phyloP scores from a whole-genome alignment of 2,329 filamentous ascomycete species.

The Chrysosphaeria jannelii region DNA sequence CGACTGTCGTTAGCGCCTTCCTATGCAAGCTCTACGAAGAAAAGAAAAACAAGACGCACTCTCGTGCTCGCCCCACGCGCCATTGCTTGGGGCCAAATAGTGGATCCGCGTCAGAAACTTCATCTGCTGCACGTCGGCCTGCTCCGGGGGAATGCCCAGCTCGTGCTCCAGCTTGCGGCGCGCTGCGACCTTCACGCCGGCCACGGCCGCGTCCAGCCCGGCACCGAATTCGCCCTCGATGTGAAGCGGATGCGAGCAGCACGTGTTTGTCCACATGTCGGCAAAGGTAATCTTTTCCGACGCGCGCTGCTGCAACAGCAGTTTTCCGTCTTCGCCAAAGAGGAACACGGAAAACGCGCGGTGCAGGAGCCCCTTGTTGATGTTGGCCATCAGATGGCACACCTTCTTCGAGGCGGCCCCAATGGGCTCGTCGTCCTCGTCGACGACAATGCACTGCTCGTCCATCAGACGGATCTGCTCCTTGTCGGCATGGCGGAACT shows the following conservation, averaged over 20 bases:
- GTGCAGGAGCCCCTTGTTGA: slow-evolving; percentile 82
- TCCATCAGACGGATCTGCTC: slow-evolving; percentile 98
- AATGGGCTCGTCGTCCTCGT: slow-evolving; percentile 75
- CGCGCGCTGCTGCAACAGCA: slow-evolving; percentile 85
- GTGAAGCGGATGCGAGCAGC: slow-evolving; percentile 87
- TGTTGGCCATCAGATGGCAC: slow-evolving; percentile 97
- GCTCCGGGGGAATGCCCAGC: slow-evolving; percentile 63
- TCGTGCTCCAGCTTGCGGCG: slow-evolving; percentile 87
- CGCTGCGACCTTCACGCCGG: slow-evolving; percentile 72
- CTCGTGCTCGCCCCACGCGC: slow-evolving; percentile 97
- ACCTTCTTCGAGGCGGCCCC: slow-evolving; percentile 95
- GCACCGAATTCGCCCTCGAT: slow-evolving; percentile 76
- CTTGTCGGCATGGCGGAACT: slow-evolving; percentile 75
- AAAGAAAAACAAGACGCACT: slow-evolving; percentile 24
- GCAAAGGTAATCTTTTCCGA: slow-evolving; percentile 97
- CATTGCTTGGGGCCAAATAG: slow-evolving; percentile 89
- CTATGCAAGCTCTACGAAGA: too few relatives aligned
- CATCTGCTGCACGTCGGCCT: slow-evolving; percentile 79
- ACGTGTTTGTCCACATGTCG: slow-evolving; percentile 98
- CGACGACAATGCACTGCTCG: slow-evolving; percentile 89
- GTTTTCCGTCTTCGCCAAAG: slow-evolving; percentile 75
- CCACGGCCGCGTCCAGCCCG: slow-evolving; percentile 47
- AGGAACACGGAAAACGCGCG: slow-evolving; percentile 95
- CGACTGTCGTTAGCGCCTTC: slow-evolving; percentile 30
- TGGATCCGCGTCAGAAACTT: slow-evolving; percentile 88